A percentile compares a stretch with the other conserved stretches of the same genome.
These are phyloP conservation scores for Chytriomyces sp. DNA, from an alignment of 192 early-diverging fungal genomes.

Conservation along the genomic window DNA sequence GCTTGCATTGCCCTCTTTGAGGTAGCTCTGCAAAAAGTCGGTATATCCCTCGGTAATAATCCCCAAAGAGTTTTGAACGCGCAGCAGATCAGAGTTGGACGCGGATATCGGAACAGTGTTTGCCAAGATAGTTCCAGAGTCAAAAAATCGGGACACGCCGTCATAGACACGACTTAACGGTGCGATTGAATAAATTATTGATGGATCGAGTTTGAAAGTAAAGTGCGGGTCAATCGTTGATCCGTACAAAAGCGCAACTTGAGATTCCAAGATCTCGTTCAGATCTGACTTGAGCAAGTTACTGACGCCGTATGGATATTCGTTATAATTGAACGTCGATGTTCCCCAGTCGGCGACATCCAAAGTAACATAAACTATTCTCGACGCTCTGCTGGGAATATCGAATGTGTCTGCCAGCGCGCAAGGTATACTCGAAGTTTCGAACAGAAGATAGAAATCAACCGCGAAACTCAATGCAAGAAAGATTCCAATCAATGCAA, in stretches of 20 bases:
- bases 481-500: conserved; percentile 6
- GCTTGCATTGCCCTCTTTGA: neutral
- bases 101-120: conserved; percentile 11
- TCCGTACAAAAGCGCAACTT: conserved; percentile 28
- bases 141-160: conserved; percentile 20
- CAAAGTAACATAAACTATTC: neutral
- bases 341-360: conserved; percentile 15
- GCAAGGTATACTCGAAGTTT: conserved; percentile 12
- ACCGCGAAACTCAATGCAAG: neutral
- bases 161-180: too few species aligned
- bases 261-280: neutral
- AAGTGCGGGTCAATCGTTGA: conserved; percentile 13
- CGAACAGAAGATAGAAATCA: conserved; percentile 2
- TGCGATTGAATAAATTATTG: too few species aligned
- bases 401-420: conserved; percentile 13
- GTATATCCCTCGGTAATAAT: conserved; percentile 5
- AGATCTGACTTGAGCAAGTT: neutral
- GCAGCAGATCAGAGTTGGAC: neutral
- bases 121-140: neutral
- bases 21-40: conserved; percentile 2
- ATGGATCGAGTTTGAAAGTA: neutral
- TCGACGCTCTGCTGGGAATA: neutral
- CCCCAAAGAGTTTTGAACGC: neutral
- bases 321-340: neutral
- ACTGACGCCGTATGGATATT: neutral